phyloP scores from a whole-genome alignment of 2,329 filamentous ascomycete genomes.

The Macrophomina phaseolina region DNA sequence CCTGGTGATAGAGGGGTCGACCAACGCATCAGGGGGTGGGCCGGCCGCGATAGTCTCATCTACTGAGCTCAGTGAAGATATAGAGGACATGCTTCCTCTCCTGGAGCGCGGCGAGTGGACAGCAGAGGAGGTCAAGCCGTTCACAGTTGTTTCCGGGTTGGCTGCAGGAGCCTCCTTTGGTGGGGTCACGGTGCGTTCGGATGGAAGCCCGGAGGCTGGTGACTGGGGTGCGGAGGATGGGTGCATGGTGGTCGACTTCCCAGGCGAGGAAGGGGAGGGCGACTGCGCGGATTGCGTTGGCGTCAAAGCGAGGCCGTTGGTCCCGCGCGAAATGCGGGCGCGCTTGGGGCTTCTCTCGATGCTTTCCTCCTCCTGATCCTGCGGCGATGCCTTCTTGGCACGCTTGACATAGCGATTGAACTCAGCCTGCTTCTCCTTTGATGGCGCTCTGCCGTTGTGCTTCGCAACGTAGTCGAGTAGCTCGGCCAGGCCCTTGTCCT shows the following conservation, averaged over 20 bases:
- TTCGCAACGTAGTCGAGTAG: constrained; percentile 45
- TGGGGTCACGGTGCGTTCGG: constrained; percentile 13
- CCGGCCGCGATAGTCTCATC: constrained; percentile 24
- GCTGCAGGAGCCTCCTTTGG: constrained; percentile 8
- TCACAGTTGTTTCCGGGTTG: not conserved
- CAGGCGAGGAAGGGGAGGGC: constrained; percentile 6
- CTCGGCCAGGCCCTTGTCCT: constrained; percentile 43
- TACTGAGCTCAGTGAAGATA: constrained; percentile 23
- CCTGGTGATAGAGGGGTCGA: constrained; percentile 7
- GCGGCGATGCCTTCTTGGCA: not conserved
- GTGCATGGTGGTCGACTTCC: constrained; percentile 5
- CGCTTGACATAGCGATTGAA: constrained; percentile 52
- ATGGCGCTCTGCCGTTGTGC: constrained; percentile 50
- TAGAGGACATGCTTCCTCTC: constrained; percentile 22
- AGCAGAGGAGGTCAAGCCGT: constrained; percentile 22
- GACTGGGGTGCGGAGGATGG: constrained; percentile 14
- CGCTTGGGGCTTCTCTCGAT: constrained; percentile 22
- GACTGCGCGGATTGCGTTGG: constrained; percentile 23
- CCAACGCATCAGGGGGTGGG: constrained; percentile 21
- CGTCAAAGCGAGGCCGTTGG: constrained; percentile 19
- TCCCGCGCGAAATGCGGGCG: constrained; percentile 19
- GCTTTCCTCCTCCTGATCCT: constrained; percentile 15
- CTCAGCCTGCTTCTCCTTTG: constrained; percentile 42
- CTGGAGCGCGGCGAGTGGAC: constrained; percentile 14
- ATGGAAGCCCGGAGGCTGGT: constrained; percentile 6